phyloP scores from a whole-genome alignment of 495 filamentous ascomycete genomes.

The Neurospora sp. region DNA sequence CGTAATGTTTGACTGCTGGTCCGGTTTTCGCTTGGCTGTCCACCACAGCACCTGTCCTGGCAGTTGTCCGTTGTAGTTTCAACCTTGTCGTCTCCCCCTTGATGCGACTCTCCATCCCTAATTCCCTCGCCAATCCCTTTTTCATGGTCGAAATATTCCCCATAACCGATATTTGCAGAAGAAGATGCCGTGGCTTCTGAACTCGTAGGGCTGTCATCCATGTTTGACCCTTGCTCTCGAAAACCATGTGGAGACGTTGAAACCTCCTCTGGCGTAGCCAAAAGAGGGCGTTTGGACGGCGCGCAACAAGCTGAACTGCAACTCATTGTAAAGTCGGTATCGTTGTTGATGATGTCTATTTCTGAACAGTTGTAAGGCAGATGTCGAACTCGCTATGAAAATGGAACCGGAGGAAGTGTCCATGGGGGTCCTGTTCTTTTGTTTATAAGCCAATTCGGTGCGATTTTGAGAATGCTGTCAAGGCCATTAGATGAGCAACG shows the following conservation, averaged over 20 bases:
- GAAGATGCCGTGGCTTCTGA: neutral
- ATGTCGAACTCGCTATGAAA: neutral
- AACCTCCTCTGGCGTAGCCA: neutral
- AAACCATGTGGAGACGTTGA: neutral
- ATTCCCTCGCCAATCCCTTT: neutral
- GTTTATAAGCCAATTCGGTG: neutral
- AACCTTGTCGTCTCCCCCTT: neutral
- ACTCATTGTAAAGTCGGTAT: conserved; percentile 5
- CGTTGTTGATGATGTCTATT: neutral
- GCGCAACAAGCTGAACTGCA: conserved; percentile 13
- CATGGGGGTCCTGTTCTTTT: neutral
- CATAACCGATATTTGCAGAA: neutral
- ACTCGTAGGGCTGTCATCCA: neutral
- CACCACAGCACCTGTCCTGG: neutral
- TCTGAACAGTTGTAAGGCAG: neutral
- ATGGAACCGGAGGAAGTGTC: neutral
- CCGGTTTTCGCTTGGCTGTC: neutral
- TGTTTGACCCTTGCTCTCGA: neutral
- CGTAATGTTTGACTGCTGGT: neutral
- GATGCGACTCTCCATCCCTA: neutral
- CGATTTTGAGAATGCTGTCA: neutral
- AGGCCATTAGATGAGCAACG: neutral
- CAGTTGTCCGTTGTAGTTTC: neutral
- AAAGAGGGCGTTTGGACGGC: neutral
- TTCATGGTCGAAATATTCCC: neutral